A percentile compares a stretch with the other conserved stretches of the same genome.
Evolutionary conservation across 805 yeast genomes (phyloP).

Genomic region (Candida wancherniae): DNA sequence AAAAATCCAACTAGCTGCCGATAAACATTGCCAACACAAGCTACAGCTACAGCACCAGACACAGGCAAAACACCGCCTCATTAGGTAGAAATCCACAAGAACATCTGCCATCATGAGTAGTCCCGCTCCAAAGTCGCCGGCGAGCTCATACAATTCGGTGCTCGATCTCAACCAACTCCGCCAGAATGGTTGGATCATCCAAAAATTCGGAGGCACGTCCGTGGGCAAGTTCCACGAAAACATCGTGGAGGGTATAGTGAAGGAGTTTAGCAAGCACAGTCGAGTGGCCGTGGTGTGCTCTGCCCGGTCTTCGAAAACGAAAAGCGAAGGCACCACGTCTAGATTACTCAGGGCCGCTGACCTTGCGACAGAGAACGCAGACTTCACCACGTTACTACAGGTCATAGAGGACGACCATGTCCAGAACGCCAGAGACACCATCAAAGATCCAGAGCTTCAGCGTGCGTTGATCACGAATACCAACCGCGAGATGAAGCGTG

Average conservation of each 20-base stretch:
- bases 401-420: constrained; percentile 75
- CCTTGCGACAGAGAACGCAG: constrained; percentile 55
- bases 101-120: no score
- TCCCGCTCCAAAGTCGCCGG: constrained; percentile 19
- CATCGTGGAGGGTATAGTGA: constrained; percentile 81
- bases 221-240: constrained; percentile 90
- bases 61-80: no score
- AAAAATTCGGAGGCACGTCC: constrained; percentile 95
- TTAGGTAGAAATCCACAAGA: no score
- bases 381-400: constrained; percentile 55
- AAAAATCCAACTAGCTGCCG: no score
- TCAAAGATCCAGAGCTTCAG: constrained; percentile 44
- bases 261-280: constrained; percentile 51
- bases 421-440: constrained; percentile 56
- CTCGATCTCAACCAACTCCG: constrained; percentile 28
- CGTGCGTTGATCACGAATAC: constrained; percentile 55
- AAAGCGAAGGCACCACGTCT: constrained; percentile 93
- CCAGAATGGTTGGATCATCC: constrained; percentile 47
- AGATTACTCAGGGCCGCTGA: constrained; percentile 84
- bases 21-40: no score
- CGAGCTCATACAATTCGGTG: constrained; percentile 37
- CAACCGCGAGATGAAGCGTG: constrained; percentile 58
- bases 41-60: not conserved
- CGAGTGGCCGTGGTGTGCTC: constrained; percentile 93
- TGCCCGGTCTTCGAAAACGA: constrained; percentile 87